Evolutionary conservation across 1,284 basidiomycete genomes (phyloP).

Genomic region (Cronartium ribicola): DNA sequence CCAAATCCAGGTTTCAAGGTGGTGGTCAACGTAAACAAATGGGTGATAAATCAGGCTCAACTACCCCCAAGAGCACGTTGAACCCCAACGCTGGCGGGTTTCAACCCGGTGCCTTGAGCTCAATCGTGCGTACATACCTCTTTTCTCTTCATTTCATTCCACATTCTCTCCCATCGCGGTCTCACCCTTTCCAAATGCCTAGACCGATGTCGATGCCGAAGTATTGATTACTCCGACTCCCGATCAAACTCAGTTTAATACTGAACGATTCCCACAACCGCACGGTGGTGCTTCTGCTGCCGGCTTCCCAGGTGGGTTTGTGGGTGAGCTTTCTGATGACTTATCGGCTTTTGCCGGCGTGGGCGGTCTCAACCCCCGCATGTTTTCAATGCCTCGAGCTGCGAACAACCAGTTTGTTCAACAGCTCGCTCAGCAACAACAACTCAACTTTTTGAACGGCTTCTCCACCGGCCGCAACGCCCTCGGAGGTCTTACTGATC

Average conservation of each 20-base stretch:
- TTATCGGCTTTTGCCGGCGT: conserved; percentile 19
- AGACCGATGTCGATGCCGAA: conserved; percentile 42
- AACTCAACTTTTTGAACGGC: conserved; percentile 36
- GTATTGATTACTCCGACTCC: conserved; percentile 36
- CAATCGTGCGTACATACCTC: conserved; percentile 46
- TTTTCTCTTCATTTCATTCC: not conserved
- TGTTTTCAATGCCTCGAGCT: conserved; percentile 26
- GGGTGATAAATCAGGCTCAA: conserved; percentile 14
- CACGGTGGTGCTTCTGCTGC: not conserved
- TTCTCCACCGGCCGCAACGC: conserved; percentile 13
- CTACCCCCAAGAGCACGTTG: conserved; percentile 44
- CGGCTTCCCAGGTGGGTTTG: conserved; percentile 25
- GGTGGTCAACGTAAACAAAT: conserved; percentile 28
- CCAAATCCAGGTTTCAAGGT: conserved; percentile 32
- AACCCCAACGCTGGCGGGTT: conserved; percentile 51
- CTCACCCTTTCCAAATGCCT: not conserved
- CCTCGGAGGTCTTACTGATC: conserved; percentile 31
- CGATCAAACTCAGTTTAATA: conserved; percentile 33
- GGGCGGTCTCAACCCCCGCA: conserved; percentile 13
- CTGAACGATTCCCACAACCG: conserved; percentile 20
- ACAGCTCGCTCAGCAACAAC: conserved; percentile 36
- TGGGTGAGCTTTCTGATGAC: conserved; percentile 29
- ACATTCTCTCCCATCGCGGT: not conserved
- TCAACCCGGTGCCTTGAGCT: conserved; percentile 47
- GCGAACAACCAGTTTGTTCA: conserved; percentile 23